Base-by-base conservation (phyloP, 2,329 filamentous ascomycete species). In the Helotiales sp. region DNA sequence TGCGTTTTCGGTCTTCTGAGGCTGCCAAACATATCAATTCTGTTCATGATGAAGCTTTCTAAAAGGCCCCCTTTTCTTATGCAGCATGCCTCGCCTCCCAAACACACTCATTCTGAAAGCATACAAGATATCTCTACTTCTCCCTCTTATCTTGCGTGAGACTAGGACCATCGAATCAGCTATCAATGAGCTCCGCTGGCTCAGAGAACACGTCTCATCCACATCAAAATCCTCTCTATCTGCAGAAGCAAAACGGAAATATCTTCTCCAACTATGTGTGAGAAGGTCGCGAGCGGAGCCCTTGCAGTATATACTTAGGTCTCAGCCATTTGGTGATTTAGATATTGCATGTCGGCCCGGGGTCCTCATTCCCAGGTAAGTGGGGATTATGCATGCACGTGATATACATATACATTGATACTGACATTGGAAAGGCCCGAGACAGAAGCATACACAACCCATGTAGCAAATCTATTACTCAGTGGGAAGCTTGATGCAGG, bases 341-440 rank as follows among this genome's bases (percentile, higher is more conserved):
- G 88, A 96, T 40, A 88, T 99, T 44, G 75, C 81, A 54, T 97
- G 93, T 69, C 79, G 77, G 27, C 82, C 79, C 9, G 90, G 90
- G 2, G 93, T 98, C 5, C 77, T 99, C 56, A 96, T 98, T 63
- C 95, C 95, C 31, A 83, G 93, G 77, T 86, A n/a, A n/a, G n/a
- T n/a, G n/a, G n/a, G n/a, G n/a, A n/a, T n/a, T n/a, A n/a, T 42
- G 12, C 55, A 17, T 42, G 40, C 6, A 40, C 50, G 62, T 36
- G 42, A 59, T 34, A 42, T 44, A 34, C 24, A 7, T 34, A 40
- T 54, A 60, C 24, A 60, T 15, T 25, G 30, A 17, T 46, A 22
- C 19, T 6, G 51, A n/a, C n/a, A n/a, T n/a, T n/a, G n/a, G n/a
- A n/a, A n/a, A 81, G 82, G 51, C 78, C 83, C 24, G 89, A 92